Evolutionary conservation across 495 filamentous ascomycete species (phyloP).

Genomic region (Penicillium malachiteum): DNA sequence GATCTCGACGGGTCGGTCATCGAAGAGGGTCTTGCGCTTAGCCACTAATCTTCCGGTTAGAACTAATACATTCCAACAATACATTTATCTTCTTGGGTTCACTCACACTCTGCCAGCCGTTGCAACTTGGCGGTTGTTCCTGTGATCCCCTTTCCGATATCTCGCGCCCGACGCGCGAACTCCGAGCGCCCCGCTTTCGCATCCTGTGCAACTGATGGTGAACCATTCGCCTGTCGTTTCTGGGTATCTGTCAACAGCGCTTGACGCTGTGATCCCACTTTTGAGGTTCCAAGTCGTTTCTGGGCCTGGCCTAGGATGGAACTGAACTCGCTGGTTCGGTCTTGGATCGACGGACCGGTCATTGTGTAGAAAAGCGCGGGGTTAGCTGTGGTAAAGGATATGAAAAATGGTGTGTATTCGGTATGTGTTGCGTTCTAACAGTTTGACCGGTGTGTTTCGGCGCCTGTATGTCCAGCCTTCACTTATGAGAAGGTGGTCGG

Average conservation of each 20-base stretch:
- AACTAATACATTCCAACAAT: neutral
- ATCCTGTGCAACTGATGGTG: slow-evolving; percentile 44
- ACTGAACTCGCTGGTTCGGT: slow-evolving; percentile 92
- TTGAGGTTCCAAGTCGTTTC: slow-evolving; percentile 65
- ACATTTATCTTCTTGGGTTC: neutral
- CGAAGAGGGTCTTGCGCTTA: slow-evolving; percentile 94
- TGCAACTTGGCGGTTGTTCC: slow-evolving; percentile 93
- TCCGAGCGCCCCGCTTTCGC: slow-evolving; percentile 60
- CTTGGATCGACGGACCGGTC: slow-evolving; percentile 79
- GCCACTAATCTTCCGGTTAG: slow-evolving; percentile 60
- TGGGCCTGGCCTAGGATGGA: slow-evolving; percentile 84
- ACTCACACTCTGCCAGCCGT: slow-evolving; percentile 79
- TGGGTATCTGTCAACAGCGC: slow-evolving; percentile 77
- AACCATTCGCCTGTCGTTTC: slow-evolving; percentile 66
- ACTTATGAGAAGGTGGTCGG: slow-evolving; percentile 3
- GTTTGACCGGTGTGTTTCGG: neutral
- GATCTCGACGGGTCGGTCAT: slow-evolving; percentile 94
- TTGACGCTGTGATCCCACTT: slow-evolving; percentile 73
- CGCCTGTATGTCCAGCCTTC: slow-evolving; percentile 1
- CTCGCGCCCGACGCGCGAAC: slow-evolving; percentile 84
- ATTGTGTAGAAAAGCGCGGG: slow-evolving; percentile 31
- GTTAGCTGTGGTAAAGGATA: neutral
- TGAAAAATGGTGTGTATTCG: slow-evolving; percentile 3
- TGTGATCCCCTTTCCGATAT: slow-evolving; percentile 87
- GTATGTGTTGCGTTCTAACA: neutral